Conservation (phyloP, 306 rosid genomes). For the Boehmeria nivea region DNA sequence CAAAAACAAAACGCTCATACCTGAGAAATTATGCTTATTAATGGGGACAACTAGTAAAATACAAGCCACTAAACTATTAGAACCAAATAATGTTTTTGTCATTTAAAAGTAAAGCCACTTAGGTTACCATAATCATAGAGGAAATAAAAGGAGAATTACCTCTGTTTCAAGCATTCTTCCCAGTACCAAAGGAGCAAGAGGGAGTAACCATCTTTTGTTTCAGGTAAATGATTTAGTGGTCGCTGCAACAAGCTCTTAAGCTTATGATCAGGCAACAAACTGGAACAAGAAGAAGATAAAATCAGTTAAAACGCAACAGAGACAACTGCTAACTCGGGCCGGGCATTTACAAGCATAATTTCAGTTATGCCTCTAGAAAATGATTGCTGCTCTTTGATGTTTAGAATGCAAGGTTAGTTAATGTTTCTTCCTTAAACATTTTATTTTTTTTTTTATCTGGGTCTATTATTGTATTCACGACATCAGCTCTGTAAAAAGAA, state of each 20-base stretch:
- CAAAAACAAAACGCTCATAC: constrained; percentile 79
- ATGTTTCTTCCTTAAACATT: too few species aligned
- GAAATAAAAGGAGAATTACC: constrained; percentile 39
- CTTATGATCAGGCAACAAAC: constrained; percentile 87
- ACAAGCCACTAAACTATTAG: background rate
- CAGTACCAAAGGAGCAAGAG: constrained; percentile 89
- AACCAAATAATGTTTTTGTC: background rate
- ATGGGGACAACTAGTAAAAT: constrained; percentile 11
- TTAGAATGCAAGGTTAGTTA: too few species aligned
- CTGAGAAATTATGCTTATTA: constrained; percentile 27
- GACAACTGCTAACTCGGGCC: background rate
- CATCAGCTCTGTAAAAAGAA: background rate
- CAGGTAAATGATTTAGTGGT: constrained; percentile 63
- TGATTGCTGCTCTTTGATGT: too few species aligned
- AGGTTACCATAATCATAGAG: background rate
- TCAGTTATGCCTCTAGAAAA: too few species aligned
- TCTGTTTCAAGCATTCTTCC: constrained; percentile 95
- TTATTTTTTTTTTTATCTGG: too few species aligned
- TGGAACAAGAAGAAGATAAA: constrained; percentile 23
- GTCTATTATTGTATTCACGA: too few species aligned
- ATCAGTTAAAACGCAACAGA: too few species aligned
- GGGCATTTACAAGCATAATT: too few species aligned
- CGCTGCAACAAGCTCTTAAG: constrained; percentile 72
- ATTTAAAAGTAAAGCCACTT: background rate
- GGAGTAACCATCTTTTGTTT: constrained; percentile 85